phyloP scores from a whole-genome alignment of 768 basidiomycete species.

The Boletus rubescentipes region DNA sequence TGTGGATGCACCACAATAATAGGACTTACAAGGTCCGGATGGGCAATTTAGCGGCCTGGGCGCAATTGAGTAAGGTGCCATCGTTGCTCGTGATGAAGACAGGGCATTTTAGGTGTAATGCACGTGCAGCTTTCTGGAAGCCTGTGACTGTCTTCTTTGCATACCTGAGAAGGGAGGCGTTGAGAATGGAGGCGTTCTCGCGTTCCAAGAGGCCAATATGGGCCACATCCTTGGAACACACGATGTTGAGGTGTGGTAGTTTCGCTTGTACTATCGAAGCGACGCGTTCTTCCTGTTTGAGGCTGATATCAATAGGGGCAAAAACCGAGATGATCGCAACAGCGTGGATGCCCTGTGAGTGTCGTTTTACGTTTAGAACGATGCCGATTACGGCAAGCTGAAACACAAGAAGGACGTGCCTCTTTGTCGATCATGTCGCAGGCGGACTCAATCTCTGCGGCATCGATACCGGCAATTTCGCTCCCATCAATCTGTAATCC shows the following conservation, averaged over 20 bases:
- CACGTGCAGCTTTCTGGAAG: conserved; percentile 50
- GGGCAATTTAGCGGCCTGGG: conserved; percentile 53
- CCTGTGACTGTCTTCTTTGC: conserved; percentile 54
- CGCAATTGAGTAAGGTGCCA: conserved; percentile 50
- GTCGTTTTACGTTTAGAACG: conserved; percentile 4
- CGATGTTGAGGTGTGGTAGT: conserved; percentile 44
- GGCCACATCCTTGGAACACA: conserved; percentile 56
- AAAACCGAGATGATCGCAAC: conserved; percentile 51
- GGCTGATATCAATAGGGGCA: conserved; percentile 45
- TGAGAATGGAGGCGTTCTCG: conserved; percentile 68
- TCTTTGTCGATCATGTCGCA: conserved; percentile 38
- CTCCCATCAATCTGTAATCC: conserved; percentile 47
- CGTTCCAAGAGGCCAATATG: conserved; percentile 60
- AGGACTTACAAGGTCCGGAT: conserved; percentile 53
- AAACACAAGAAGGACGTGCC: conserved; percentile 14
- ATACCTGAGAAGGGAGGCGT: conserved; percentile 60
- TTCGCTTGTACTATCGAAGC: conserved; percentile 41
- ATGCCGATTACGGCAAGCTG: background rate
- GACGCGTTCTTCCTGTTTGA: conserved; percentile 48
- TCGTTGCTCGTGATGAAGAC: conserved; percentile 63
- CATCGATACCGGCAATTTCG: conserved; percentile 43
- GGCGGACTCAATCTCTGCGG: conserved; percentile 45
- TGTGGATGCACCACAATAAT: conserved; percentile 7
- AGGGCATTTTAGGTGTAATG: conserved; percentile 47
- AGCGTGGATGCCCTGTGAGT: conserved; percentile 22